phyloP scores from a whole-genome alignment of 1,284 basidiomycete species.

The Cystobasidiaceae sp. region DNA sequence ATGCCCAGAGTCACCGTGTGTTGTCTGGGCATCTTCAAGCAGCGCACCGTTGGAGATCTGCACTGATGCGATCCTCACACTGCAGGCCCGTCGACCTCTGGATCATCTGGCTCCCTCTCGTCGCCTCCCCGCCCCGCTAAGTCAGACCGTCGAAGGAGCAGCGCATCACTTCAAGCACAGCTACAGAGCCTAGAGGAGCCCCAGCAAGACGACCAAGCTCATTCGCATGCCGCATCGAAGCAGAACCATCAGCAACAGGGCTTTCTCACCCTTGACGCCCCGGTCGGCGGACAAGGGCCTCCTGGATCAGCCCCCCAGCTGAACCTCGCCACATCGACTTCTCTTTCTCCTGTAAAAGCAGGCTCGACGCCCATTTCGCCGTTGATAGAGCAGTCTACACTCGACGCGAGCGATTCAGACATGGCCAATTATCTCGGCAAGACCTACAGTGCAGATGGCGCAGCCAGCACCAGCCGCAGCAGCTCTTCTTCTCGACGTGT shows the following conservation, averaged over 20 bases:
- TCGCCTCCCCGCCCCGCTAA: conserved; percentile 9
- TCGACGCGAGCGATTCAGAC: background rate
- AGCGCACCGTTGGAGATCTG: no score
- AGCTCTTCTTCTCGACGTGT: background rate
- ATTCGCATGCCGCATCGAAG: background rate
- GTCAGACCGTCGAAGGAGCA: conserved; percentile 9
- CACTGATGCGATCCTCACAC: no score
- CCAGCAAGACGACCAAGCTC: background rate
- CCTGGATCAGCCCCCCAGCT: no score
- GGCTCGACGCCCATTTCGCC: conserved; percentile 21
- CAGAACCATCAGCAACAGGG: no score
- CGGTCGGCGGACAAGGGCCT: no score
- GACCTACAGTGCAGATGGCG: background rate
- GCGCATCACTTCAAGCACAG: conserved; percentile 1
- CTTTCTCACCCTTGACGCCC: no score
- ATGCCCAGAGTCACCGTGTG: no score
- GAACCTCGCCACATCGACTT: background rate
- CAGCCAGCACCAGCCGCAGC: background rate
- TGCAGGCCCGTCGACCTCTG: no score
- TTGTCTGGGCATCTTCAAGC: no score
- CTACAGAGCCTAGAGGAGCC: no score
- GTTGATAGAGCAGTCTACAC: background rate
- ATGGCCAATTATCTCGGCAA: background rate
- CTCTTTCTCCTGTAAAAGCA: conserved; percentile 7
- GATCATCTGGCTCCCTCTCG: background rate